Evolutionary conservation across 352 stramenopile genomes (phyloP), one percentile per base, ranked within the genome.

Genomic region (Phytophthora capsici): DNA sequence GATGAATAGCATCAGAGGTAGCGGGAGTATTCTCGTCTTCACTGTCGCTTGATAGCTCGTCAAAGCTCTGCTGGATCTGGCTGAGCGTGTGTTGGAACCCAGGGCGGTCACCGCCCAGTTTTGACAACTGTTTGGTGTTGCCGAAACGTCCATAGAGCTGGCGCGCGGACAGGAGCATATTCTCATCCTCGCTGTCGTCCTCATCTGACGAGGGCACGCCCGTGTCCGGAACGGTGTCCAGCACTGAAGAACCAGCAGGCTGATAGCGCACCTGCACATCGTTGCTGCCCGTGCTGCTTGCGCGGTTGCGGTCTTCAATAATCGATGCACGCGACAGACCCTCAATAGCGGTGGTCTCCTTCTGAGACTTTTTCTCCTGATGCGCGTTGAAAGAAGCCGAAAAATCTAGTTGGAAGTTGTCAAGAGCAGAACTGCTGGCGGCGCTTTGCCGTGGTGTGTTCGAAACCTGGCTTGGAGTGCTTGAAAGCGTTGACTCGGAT

Each of bases 51-150:
- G 74, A 78, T 23, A 87, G 57, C 67, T 85, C 69, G 57, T 89
- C 66, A 47, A 91, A 77, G 44, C 72, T 78, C 38, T 81, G 71
- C 52, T 91, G 81, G 43, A 91, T 84, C 53, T 89, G 66, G 26
- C 73, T 76, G 19, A 91, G 83, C 16, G 71, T 84, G 25, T 75
- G 80, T 61, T 86, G 78, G 40, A 89, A 84, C 23, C 45, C 63
- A 26, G 78, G 53, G 30, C 62, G 51, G 55, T 86, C 57, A 20
- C 72, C 73, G 7, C 60, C 74, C 8, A 86, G 59, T 4, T 65
- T 63, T 17, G 68, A 81, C 38, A 90, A 67, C 52, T 84, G 70
- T 26, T 77, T 75, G 13, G 78, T 76, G 73, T 75, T 83, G 19
- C 82, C 75, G 12, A 81, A 83, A 25, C 58, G 57, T 22, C 78